Conservation (phyloP, 106 monocot genomes). For the Dendrobium huoshanense region DNA sequence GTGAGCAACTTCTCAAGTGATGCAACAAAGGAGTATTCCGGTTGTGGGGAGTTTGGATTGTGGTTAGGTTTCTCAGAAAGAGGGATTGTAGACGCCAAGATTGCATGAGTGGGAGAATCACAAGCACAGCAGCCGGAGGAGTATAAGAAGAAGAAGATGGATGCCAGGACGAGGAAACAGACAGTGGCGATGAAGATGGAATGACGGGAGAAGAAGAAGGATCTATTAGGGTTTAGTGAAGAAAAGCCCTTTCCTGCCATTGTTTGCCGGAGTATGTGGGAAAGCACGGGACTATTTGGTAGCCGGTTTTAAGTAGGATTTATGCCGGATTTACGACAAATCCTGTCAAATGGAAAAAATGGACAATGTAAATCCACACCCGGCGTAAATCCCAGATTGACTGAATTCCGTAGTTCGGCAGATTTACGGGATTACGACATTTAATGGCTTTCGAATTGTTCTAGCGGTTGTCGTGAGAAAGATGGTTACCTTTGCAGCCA, state of each 20-base stretch:
- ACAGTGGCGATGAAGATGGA: constrained; percentile 10
- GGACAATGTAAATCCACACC: no score
- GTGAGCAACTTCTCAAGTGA: constrained; percentile 73
- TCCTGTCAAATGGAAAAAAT: no score
- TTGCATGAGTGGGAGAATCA: constrained; percentile 1
- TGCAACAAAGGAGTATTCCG: constrained; percentile 61
- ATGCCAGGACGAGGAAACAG: constrained; percentile 18
- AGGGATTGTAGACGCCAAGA: neutral
- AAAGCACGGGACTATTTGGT: no score
- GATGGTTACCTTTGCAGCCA: no score
- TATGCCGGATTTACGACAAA: no score
- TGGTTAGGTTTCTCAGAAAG: constrained; percentile 4
- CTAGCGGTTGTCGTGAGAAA: no score
- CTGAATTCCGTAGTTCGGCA: no score
- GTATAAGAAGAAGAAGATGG: constrained; percentile 20
- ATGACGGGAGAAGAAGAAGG: constrained; percentile 8
- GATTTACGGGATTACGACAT: no score
- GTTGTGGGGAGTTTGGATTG: constrained; percentile 7
- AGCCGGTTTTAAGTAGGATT: no score
- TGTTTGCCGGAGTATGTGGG: neutral
- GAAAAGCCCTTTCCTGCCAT: constrained; percentile 34
- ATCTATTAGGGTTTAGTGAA: neutral
- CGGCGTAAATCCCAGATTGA: no score
- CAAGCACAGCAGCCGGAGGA: neutral
- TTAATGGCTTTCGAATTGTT: no score